phyloP scores from a whole-genome alignment of 2,329 filamentous ascomycete genomes.

The Sclerotiophoma versabilis region DNA sequence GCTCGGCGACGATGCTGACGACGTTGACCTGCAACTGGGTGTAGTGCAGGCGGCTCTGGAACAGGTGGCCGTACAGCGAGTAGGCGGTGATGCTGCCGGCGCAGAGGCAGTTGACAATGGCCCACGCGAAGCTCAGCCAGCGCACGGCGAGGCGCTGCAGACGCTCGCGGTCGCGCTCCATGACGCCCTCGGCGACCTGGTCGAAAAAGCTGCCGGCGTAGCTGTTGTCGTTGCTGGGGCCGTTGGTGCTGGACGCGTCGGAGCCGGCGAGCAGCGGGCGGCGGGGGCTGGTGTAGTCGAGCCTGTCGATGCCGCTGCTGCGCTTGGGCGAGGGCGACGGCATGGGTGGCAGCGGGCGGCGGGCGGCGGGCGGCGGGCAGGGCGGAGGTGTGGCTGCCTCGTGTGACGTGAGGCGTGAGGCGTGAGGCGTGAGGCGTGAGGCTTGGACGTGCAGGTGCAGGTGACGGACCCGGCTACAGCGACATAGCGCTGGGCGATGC shows the following conservation, averaged over 20 bases:
- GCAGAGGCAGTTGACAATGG: conserved; percentile 72
- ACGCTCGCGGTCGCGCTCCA: conserved; percentile 62
- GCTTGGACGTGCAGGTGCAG: neutral
- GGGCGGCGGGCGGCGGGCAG: conserved; percentile 18
- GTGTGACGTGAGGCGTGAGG: conserved; percentile 18
- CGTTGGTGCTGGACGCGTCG: conserved; percentile 40
- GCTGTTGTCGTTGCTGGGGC: conserved; percentile 52
- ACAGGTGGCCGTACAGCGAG: conserved; percentile 89
- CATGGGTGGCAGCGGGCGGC: conserved; percentile 26
- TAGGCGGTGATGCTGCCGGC: conserved; percentile 93
- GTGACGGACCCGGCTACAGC: neutral
- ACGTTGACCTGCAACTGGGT: conserved; percentile 91
- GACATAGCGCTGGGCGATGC: neutral
- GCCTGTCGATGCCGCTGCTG: conserved; percentile 56
- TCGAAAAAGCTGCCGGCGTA: conserved; percentile 64
- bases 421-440: conserved; percentile 17
- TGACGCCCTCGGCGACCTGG: conserved; percentile 67
- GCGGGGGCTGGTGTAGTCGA: conserved; percentile 55
- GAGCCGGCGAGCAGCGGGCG: conserved; percentile 51
- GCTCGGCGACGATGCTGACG: conserved; percentile 83
- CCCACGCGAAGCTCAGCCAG: conserved; percentile 66
- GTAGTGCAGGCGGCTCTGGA: conserved; percentile 86
- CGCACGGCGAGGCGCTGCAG: conserved; percentile 62
- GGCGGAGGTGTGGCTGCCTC: conserved; percentile 13
- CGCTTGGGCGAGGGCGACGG: conserved; percentile 40